phyloP scores from a whole-genome alignment of 176 grass and related monocot species.

The Neostapfia colusana region DNA sequence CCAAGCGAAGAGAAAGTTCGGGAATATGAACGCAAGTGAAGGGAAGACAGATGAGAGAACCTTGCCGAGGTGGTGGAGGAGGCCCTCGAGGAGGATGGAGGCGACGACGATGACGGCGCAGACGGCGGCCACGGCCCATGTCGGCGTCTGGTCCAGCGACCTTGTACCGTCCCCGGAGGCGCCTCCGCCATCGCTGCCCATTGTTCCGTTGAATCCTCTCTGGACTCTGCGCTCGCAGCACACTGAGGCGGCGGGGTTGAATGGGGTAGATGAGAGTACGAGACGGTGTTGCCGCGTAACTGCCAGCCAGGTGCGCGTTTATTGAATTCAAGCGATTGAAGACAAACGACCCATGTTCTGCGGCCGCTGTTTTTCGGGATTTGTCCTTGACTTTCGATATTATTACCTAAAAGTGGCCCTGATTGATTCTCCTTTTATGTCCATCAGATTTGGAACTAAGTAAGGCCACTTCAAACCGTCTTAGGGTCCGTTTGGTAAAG shows the following conservation, averaged over 20 bases:
- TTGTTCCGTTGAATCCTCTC: slow-evolving; percentile 1
- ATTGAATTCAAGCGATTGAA: not conserved
- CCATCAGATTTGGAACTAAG: too few relatives aligned
- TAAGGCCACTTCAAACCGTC: too few relatives aligned
- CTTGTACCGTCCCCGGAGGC: slow-evolving; percentile 36
- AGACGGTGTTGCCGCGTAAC: slow-evolving; percentile 1
- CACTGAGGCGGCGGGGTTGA: slow-evolving; percentile 1
- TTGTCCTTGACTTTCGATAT: not conserved
- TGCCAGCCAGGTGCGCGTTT: not conserved
- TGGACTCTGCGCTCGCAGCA: not conserved
- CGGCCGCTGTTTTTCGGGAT: not conserved
- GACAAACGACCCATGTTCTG: slow-evolving; percentile 18
- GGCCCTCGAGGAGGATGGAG: slow-evolving; percentile 74
- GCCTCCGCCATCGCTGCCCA: slow-evolving; percentile 17
- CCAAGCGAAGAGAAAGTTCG: too few relatives aligned
- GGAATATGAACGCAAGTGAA: not conserved
- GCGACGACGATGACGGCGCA: slow-evolving; percentile 69
- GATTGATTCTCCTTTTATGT: not conserved
- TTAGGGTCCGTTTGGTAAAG: too few relatives aligned
- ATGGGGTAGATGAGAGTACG: slow-evolving; percentile 6
- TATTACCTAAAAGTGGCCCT: not conserved
- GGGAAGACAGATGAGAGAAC: not conserved
- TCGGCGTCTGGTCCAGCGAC: slow-evolving; percentile 79
- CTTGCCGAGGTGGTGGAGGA: slow-evolving; percentile 61
- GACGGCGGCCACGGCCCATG: slow-evolving; percentile 73